Conservation (phyloP, 2,329 filamentous ascomycete species). For the Alternaria angustiovoidea region DNA sequence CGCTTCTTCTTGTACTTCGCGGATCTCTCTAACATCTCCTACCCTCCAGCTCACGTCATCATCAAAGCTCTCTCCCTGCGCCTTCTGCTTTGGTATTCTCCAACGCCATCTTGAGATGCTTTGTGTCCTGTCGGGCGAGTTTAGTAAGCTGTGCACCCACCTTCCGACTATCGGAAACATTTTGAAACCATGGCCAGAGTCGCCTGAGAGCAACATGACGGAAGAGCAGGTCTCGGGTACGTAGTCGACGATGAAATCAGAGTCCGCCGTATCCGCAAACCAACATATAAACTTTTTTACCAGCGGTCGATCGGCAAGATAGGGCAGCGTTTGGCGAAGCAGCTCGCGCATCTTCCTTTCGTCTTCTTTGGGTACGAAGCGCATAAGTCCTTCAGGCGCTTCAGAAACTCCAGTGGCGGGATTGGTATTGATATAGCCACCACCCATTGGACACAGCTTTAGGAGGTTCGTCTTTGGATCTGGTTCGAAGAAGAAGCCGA, state of each 20-base stretch:
- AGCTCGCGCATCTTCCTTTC: constrained; percentile 62
- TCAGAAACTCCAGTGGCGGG: constrained; percentile 51
- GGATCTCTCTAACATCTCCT: constrained; percentile 43
- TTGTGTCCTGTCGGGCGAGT: constrained; percentile 53
- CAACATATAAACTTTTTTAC: constrained; percentile 67
- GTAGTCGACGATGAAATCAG: constrained; percentile 68
- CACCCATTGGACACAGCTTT: constrained; percentile 68
- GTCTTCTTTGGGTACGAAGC: constrained; percentile 63
- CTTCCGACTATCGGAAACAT: constrained; percentile 67
- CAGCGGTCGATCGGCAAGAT: constrained; percentile 63
- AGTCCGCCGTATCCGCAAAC: constrained; percentile 69
- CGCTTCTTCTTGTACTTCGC: constrained; percentile 25
- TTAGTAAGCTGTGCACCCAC: constrained; percentile 61
- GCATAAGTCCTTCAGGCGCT: constrained; percentile 48
- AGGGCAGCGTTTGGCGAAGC: constrained; percentile 62
- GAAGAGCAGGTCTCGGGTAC: constrained; percentile 59
- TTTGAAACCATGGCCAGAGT: constrained; percentile 70
- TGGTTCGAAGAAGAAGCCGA: constrained; percentile 72
- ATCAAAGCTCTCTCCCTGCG: constrained; percentile 51
- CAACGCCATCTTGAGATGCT: constrained; percentile 60
- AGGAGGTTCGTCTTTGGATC: constrained; percentile 65
- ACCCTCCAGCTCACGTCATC: constrained; percentile 60
- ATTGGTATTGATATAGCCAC: constrained; percentile 64
- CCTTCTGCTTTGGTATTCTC: constrained; percentile 51
- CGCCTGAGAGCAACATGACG: constrained; percentile 63